Base-by-base conservation (phyloP, 2,329 filamentous ascomycete species). In the Colletotrichum cereale region DNA sequence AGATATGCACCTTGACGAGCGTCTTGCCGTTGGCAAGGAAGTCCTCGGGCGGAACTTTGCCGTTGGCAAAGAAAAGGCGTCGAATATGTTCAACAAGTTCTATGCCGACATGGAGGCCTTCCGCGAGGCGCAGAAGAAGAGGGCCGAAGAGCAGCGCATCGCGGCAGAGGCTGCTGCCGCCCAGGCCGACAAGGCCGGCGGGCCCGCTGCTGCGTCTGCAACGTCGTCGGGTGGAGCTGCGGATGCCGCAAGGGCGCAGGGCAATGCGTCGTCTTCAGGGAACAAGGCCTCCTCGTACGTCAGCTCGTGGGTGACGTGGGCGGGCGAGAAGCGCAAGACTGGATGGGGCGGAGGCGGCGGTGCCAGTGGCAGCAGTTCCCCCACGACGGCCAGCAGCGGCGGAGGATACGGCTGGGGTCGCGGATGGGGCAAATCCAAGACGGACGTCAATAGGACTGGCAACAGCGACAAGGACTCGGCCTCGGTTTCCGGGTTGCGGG, bases 1-100 rank as follows among this genome's bases (percentile, higher is more conserved):
- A 75, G 96, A 98, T 73, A 87, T 98, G 60, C 95, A 98, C 79
- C 87, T 98, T 2, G 96, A 99, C 79, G 96, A 98, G 79, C 90
- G 93, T 11, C 90, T 98, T 70, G 92, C 93, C 0, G 91, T 93
- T 72, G 93, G 95, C 11, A 89, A 91, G 66, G 96, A 98, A 80
- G 93, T 92, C 0, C 86, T 98, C 2, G 94, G 94, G n/a, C 91
- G 95, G 72, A 95, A 97, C 76, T 81, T 98, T n/a, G 93, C 93
- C 5, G 94, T 92, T 0, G 95, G 96, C 0, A 91, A 93, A 66
- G 94, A 96, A 77, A 97, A 96, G 82, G 93, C 97, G 0, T 95
- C 92, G 26, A 92, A 90, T 5, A 92, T 96, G 47, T 94, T 98
- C 81, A 97, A 93, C 80, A 95, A 90, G 77, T 86, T 98, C 36